Percentiles rank a stretch among this genome's conserved stretches.
phyloP scores from a whole-genome alignment of 305 asterid species.

The Rubia balearica region DNA sequence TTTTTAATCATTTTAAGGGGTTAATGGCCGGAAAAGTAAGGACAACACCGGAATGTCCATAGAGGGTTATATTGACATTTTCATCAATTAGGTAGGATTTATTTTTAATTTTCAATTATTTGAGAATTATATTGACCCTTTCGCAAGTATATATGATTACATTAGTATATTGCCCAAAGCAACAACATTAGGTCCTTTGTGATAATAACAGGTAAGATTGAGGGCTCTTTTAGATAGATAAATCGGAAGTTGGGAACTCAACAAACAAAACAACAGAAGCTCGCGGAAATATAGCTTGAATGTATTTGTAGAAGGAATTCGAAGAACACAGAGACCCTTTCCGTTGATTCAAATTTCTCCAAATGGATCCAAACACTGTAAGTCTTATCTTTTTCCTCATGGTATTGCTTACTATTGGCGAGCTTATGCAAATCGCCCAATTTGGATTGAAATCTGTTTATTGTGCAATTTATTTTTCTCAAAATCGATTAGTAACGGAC shows the following conservation, averaged over 20 bases:
- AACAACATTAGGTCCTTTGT: not conserved
- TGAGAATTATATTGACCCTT: too few species aligned
- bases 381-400: not conserved
- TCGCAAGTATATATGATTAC: too few species aligned
- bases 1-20: too few species aligned
- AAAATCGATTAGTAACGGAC: not conserved
- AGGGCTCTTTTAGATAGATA: conserved; percentile 10
- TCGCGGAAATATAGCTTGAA: conserved; percentile 8
- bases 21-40: too few species aligned
- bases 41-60: too few species aligned
- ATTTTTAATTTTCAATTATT: too few species aligned
- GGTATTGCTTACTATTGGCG: not conserved
- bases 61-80: too few species aligned
- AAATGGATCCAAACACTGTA: conserved; percentile 26
- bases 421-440: not conserved
- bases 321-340: conserved; percentile 2
- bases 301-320: not conserved
- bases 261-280: conserved; percentile 7
- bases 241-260: conserved; percentile 7
- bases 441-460: not conserved
- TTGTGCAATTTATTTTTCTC: not conserved
- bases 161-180: not conserved
- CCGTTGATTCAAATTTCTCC: not conserved
- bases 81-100: too few species aligned
- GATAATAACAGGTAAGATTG: not conserved